Conservation (phyloP, 2,329 filamentous ascomycete genomes). For the Clonostachys rosea region DNA sequence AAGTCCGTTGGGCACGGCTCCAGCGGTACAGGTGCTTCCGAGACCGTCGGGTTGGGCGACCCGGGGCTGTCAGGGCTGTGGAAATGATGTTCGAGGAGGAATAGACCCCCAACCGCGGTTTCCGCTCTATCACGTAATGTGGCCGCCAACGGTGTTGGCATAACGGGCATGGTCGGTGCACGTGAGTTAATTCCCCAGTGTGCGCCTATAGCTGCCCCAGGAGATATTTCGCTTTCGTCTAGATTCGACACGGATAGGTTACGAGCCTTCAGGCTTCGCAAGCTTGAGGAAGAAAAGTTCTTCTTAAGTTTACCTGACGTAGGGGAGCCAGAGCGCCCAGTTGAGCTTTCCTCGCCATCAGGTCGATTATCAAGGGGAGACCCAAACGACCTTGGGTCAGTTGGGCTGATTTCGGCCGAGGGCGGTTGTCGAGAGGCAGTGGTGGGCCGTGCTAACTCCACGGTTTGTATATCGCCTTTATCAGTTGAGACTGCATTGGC, state of each 20-base stretch:
- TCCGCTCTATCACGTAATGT: constrained; percentile 55
- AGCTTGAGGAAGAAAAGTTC: constrained; percentile 66
- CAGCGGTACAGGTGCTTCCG: constrained; percentile 69
- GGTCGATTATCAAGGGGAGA: constrained; percentile 24
- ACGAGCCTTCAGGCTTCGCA: constrained; percentile 67
- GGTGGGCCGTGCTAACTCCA: constrained; percentile 3
- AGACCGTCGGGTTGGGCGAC: constrained; percentile 56
- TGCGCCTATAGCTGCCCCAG: constrained; percentile 69
- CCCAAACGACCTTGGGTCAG: constrained; percentile 14
- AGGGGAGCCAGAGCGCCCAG: constrained; percentile 47
- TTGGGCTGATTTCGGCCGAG: constrained; percentile 16
- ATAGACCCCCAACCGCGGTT: constrained; percentile 61
- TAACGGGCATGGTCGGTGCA: constrained; percentile 46
- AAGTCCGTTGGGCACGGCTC: constrained; percentile 90
- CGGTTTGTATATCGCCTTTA: no score
- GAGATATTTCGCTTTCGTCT: constrained; percentile 61
- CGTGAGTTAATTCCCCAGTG: constrained; percentile 51
- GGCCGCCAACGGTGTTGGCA: constrained; percentile 64
- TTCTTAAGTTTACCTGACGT: constrained; percentile 48
- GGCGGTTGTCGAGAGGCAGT: constrained; percentile 9
- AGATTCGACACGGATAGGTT: constrained; percentile 64
- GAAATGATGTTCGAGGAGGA: constrained; percentile 81
- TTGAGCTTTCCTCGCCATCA: constrained; percentile 28
- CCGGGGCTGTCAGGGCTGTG: constrained; percentile 62
- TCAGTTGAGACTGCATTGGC: no score